Evolutionary conservation across 2,329 filamentous ascomycete genomes (phyloP).

Genomic region (Alternaria sp.): DNA sequence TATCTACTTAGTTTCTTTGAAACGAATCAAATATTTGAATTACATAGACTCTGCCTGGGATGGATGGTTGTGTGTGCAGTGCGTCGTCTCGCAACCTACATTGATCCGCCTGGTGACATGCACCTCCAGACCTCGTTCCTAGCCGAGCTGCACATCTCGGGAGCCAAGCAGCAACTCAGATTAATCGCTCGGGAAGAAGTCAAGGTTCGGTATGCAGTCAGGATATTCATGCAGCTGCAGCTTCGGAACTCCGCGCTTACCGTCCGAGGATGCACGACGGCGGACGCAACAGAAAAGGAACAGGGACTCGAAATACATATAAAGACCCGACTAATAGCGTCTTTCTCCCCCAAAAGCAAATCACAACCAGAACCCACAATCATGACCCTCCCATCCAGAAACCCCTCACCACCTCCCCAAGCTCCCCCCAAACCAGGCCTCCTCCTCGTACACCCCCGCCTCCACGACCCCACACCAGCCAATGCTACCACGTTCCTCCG

Average conservation of each 20-base stretch:
- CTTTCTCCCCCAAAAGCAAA: too few species aligned
- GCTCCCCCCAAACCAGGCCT: constrained; percentile 8
- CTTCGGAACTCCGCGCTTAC: constrained; percentile 13
- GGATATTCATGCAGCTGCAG: constrained; percentile 6
- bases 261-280: not conserved
- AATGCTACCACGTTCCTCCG: constrained; percentile 14
- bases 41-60: not conserved
- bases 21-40: not conserved
- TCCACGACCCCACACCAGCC: not conserved
- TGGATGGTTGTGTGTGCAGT: too few species aligned
- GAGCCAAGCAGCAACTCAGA: not conserved
- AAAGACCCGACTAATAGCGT: not conserved
- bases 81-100: not conserved
- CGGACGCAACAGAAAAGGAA: not conserved
- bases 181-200: not conserved
- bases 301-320: not conserved
- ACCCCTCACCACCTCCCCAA: not conserved
- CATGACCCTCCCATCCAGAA: not conserved
- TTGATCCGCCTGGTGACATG: not conserved
- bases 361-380: not conserved
- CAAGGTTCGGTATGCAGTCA: not conserved
- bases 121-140: not conserved
- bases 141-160: not conserved
- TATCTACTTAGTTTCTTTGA: not conserved
- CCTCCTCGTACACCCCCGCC: constrained; percentile 22